Evolutionary conservation across 139 green algal species (phyloP).

Genomic region (Chlamydomonas sp.): DNA sequence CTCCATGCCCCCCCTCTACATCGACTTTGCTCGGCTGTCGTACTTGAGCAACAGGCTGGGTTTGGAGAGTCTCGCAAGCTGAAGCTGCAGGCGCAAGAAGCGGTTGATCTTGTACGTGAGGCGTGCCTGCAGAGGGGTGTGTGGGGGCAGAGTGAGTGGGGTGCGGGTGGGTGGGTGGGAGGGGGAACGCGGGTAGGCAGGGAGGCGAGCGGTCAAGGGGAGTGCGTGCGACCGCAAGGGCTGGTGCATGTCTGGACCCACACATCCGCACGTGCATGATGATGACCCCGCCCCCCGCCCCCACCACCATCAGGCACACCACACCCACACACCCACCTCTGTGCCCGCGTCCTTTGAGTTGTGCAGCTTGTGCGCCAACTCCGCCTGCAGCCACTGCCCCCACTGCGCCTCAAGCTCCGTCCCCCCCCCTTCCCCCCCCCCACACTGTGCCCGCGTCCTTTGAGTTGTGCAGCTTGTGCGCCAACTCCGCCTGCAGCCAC

Average conservation of each 20-base stretch:
- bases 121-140: no score
- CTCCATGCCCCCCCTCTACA: no score
- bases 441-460: slow-evolving; percentile 3
- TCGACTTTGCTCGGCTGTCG: no score
- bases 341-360: slow-evolving; percentile 9
- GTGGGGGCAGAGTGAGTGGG: slow-evolving; percentile 53
- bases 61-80: slow-evolving; percentile 53
- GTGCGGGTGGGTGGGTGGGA: no score
- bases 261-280: no score
- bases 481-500: slow-evolving; percentile 60
- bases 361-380: slow-evolving; percentile 72
- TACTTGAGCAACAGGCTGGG: slow-evolving; percentile 79
- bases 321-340: no score
- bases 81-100: slow-evolving; percentile 77
- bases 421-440: no score
- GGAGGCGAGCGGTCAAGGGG: no score
- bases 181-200: neutral
- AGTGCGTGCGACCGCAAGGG: no score
- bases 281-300: no score
- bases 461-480: slow-evolving; percentile 61
- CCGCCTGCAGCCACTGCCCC: no score
- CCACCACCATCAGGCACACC: slow-evolving; percentile 5
- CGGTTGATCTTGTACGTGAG: slow-evolving; percentile 75
- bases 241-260: no score
- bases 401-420: slow-evolving; percentile 1